Evolutionary conservation across 768 basidiomycete genomes (phyloP).

Genomic region (Peribolospora kevripleyi): DNA sequence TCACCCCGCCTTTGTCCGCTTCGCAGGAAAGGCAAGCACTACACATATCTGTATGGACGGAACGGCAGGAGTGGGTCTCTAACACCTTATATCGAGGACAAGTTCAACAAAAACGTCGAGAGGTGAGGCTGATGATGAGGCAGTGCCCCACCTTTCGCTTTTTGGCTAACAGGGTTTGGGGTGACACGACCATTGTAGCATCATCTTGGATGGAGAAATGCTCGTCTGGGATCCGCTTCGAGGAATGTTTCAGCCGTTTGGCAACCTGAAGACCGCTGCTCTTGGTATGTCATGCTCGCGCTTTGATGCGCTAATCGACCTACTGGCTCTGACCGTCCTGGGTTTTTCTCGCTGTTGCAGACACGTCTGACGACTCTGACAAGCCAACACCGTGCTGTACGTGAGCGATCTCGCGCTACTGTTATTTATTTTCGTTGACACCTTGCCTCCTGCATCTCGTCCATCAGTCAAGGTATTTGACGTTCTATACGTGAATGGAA

Average conservation of each 20-base stretch:
- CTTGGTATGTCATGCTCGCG: constrained; percentile 33
- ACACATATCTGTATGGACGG: constrained; percentile 61
- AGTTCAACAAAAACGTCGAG: constrained; percentile 49
- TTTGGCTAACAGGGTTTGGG: background rate
- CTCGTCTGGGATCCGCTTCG: constrained; percentile 86
- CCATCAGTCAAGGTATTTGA: constrained; percentile 86
- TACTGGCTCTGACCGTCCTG: no score
- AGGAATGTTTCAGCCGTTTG: constrained; percentile 71
- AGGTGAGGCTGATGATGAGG: constrained; percentile 33
- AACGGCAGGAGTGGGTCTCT: constrained; percentile 50
- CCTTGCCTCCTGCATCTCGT: background rate
- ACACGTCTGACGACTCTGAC: constrained; percentile 33
- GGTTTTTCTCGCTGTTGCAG: no score
- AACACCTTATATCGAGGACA: constrained; percentile 57
- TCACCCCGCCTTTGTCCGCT: background rate
- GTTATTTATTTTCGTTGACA: background rate
- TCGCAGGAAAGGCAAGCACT: constrained; percentile 63
- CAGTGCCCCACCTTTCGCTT: background rate
- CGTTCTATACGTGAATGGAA: constrained; percentile 52
- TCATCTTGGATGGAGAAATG: constrained; percentile 95
- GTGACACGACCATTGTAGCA: constrained; percentile 31
- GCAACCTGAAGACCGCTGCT: constrained; percentile 78
- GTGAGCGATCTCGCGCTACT: constrained; percentile 19
- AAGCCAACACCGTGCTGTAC: constrained; percentile 74
- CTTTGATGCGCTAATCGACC: no score